Evolutionary conservation across 495 filamentous ascomycete genomes (phyloP), one percentile per base, ranked within the genome.

Genomic region (Xylaria nigripes): DNA sequence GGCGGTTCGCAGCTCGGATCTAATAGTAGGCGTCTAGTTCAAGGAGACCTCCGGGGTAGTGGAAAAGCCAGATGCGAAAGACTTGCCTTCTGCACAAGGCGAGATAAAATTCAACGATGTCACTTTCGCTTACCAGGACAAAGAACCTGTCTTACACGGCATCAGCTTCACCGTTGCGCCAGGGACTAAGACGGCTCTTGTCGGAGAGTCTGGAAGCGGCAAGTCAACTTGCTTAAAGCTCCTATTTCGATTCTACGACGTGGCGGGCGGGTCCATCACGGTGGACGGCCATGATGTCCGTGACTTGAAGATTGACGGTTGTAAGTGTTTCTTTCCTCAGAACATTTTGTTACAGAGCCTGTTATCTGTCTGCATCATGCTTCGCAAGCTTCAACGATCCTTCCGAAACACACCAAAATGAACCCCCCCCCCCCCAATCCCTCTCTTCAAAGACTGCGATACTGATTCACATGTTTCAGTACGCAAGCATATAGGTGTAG

Each of bases 151-250:
- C 2, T 69, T 93, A 25, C 77, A 86, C 43, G 82, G 82, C n/a
- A 72, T 92, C 34, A 78, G 73, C 47, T 90, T 92, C 69, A 72
- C 75, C 25, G 87, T 84, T 61, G 66, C 77, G 24, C 86, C 87
- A 3, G 88, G 88, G 30, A 91, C 86, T 0, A 90, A 86, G 1
- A 92, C 87, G 4, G 88, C 88, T 3, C 73, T 93, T 50, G 88
- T 93, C 12, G 88, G 88, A 41, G 88, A 91, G 61, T 88, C 85
- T 21, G 88, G 89, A 36, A 89, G 86, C 38, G 89, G 88, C 44
- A 93, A 93, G 64, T 90, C 87, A 0, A 91, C 88, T 1, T 83
- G 91, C 16, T 87, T 92, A 68, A 81, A 87, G 15, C 73, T 93
- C 7, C 72, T 93, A 16, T 92, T 89, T 75, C 79, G 88, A 0